phyloP scores from a whole-genome alignment of 257 asterid genomes.

The Ophiorrhiza pumila region DNA sequence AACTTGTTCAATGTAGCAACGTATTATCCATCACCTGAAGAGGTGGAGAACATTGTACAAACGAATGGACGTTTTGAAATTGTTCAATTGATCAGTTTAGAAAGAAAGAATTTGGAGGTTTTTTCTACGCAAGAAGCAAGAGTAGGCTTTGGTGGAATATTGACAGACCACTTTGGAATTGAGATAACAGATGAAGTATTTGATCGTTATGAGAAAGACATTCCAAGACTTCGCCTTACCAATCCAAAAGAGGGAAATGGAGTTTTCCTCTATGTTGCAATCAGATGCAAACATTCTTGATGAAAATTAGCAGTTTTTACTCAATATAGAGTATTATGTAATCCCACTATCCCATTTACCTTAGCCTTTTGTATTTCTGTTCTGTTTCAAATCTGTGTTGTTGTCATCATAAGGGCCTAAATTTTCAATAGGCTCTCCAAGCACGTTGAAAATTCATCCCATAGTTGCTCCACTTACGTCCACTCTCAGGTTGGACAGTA shows the following conservation, averaged over 20 bases:
- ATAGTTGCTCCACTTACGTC: too few species aligned
- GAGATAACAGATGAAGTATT: slow-evolving; percentile 38
- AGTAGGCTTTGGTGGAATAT: slow-evolving; percentile 34
- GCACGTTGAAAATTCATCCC: too few species aligned
- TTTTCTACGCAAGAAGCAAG: background rate
- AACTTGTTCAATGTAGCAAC: slow-evolving; percentile 24
- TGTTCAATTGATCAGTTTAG: slow-evolving; percentile 4
- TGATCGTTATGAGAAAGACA: slow-evolving; percentile 5
- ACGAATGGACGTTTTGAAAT: slow-evolving; percentile 16
- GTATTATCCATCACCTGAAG: slow-evolving; percentile 12
- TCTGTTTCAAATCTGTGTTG: too few species aligned
- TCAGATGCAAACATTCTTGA: background rate
- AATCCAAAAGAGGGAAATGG: background rate
- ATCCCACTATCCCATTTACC: too few species aligned
- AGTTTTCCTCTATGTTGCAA: background rate
- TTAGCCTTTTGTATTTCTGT: too few species aligned
- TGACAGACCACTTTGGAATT: slow-evolving; percentile 35
- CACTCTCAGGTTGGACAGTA: too few species aligned
- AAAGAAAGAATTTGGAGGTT: background rate
- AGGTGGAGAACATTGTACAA: slow-evolving; percentile 18
- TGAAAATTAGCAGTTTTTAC: background rate
- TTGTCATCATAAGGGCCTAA: too few species aligned
- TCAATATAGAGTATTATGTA: too few species aligned
- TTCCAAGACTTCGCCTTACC: background rate
- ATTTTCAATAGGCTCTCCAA: too few species aligned